Conservation (phyloP, 2,329 filamentous ascomycete species). For the Curvularia spicifera region DNA sequence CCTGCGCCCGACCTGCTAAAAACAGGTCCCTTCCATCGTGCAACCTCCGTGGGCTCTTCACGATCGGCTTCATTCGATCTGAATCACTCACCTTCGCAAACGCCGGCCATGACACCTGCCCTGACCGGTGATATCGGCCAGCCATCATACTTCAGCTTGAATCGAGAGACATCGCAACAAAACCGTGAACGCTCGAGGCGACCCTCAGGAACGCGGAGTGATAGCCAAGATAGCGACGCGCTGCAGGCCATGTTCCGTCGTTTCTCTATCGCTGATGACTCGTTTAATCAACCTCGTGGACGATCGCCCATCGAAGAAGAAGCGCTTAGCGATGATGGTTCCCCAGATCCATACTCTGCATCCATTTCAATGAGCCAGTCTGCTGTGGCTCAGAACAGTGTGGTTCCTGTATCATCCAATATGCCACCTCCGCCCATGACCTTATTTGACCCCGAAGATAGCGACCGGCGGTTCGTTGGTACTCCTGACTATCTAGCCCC, state of each 20-base stretch:
- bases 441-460: conserved; percentile 93
- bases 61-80: conserved; percentile 93
- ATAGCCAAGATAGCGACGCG: conserved; percentile 89
- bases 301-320: conserved; percentile 76
- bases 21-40: conserved; percentile 86
- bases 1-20: conserved; percentile 92
- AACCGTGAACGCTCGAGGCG: conserved; percentile 69
- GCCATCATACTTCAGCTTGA: conserved; percentile 91
- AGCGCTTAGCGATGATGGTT: conserved; percentile 72
- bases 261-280: conserved; percentile 62
- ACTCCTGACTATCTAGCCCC: conserved; percentile 97
- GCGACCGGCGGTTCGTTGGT: conserved; percentile 89
- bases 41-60: conserved; percentile 85
- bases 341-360: conserved; percentile 76
- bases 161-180: conserved; percentile 60
- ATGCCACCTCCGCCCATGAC: conserved; percentile 92
- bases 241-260: conserved; percentile 81
- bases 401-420: conserved; percentile 69
- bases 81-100: conserved; percentile 79
- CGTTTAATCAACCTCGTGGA: conserved; percentile 48
- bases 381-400: conserved; percentile 61
- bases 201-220: conserved; percentile 83
- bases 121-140: conserved; percentile 72
- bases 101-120: conserved; percentile 85
- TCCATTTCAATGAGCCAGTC: conserved; percentile 64